phyloP scores from a whole-genome alignment of 257 asterid species.

The Leonotis leonurus region DNA sequence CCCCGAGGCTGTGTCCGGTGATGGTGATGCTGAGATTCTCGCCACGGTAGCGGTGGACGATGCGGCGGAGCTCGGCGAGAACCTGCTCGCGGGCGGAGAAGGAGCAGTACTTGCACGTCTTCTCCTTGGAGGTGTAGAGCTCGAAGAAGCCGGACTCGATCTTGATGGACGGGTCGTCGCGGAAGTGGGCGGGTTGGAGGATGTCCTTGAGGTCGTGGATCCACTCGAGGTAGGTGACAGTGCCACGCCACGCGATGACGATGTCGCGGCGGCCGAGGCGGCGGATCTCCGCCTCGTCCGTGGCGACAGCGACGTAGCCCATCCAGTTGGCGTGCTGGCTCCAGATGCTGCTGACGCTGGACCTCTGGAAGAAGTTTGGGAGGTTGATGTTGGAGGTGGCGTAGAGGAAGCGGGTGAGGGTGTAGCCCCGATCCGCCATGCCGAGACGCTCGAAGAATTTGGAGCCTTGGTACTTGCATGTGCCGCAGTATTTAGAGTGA shows the following conservation, averaged over 20 bases:
- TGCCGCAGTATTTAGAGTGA: conserved; percentile 73
- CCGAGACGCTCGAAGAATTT: conserved; percentile 46
- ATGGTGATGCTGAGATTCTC: conserved; percentile 64
- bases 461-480: conserved; percentile 49
- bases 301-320: conserved; percentile 70
- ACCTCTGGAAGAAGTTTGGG: conserved; percentile 60
- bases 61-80: conserved; percentile 52
- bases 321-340: conserved; percentile 83
- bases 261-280: conserved; percentile 72
- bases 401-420: conserved; percentile 46
- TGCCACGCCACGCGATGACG: conserved; percentile 75
- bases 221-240: conserved; percentile 82
- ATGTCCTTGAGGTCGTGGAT: conserved; percentile 68
- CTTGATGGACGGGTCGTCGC: conserved; percentile 53
- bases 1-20: conserved; percentile 82
- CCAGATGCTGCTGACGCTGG: conserved; percentile 47
- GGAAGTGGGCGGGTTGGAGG: conserved; percentile 64
- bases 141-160: conserved; percentile 76
- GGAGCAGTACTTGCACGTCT: conserved; percentile 39
- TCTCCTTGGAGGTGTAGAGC: conserved; percentile 59
- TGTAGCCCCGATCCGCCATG: conserved; percentile 52
- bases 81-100: conserved; percentile 69
- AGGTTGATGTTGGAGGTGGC: conserved; percentile 73
- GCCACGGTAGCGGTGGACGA: conserved; percentile 48
- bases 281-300: conserved; percentile 42